Percentiles rank a stretch among this genome's conserved stretches.
Conservation (phyloP, 768 basidiomycete genomes). For the Tephrocybe rancida region DNA sequence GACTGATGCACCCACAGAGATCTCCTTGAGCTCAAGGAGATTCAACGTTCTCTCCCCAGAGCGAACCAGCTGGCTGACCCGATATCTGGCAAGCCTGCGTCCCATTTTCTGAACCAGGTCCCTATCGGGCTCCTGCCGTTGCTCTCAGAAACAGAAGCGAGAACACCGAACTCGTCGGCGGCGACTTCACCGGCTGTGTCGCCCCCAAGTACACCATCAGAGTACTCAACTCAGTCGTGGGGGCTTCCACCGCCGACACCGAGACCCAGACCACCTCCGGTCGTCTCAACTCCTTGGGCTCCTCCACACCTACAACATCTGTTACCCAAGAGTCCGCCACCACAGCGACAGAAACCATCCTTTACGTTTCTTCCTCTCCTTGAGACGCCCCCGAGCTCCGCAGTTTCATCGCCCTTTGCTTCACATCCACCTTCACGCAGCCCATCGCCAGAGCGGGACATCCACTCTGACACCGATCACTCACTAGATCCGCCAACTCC, state of each 20-base stretch:
- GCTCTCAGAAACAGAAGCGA: slow-evolving; percentile 29
- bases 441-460: slow-evolving; percentile 18
- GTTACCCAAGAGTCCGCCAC: slow-evolving; percentile 19
- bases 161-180: slow-evolving; percentile 4
- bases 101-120: slow-evolving; percentile 51
- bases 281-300: slow-evolving; percentile 16
- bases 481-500: slow-evolving; percentile 38
- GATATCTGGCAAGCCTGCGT: slow-evolving; percentile 38
- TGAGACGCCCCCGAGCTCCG: slow-evolving; percentile 29
- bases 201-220: slow-evolving; percentile 13
- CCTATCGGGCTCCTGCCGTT: slow-evolving; percentile 69
- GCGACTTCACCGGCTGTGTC: slow-evolving; percentile 9
- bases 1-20: slow-evolving; percentile 42
- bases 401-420: slow-evolving; percentile 18
- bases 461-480: slow-evolving; percentile 28
- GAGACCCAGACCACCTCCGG: slow-evolving; percentile 7
- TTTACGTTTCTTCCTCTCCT: slow-evolving; percentile 41
- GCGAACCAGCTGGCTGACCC: slow-evolving; percentile 53
- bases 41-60: slow-evolving; percentile 63
- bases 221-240: slow-evolving; percentile 2
- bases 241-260: slow-evolving; percentile 12
- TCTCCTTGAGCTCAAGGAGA: slow-evolving; percentile 68
- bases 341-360: slow-evolving; percentile 26
- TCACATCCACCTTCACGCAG: slow-evolving; percentile 19
- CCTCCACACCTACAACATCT: slow-evolving; percentile 35